Evolutionary conservation across 2,329 filamentous ascomycete species (phyloP).

Genomic region (Fusarium staphyleae): DNA sequence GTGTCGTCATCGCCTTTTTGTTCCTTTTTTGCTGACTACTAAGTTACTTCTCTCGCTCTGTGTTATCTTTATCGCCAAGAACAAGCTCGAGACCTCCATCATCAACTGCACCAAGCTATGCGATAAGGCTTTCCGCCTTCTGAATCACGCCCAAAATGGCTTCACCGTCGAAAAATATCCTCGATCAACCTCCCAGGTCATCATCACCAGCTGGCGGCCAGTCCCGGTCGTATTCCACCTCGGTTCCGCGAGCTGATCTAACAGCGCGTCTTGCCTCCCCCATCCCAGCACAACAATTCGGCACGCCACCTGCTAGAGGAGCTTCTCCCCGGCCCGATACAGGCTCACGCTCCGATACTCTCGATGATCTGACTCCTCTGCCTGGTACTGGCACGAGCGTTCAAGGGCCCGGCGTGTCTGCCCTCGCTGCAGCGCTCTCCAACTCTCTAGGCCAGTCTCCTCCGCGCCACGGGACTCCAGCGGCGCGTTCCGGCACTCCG

Average conservation of each 20-base stretch:
- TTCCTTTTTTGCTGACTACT: slow-evolving; percentile 9
- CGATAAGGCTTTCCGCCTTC: slow-evolving; percentile 35
- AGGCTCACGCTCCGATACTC: slow-evolving; percentile 27
- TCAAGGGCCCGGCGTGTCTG: slow-evolving; percentile 83
- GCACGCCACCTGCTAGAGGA: slow-evolving; percentile 48
- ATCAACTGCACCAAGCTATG: slow-evolving; percentile 30
- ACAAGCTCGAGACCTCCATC: slow-evolving; percentile 11
- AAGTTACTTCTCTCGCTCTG: slow-evolving; percentile 5
- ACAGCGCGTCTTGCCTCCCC: slow-evolving; percentile 69
- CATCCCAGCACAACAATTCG: slow-evolving; percentile 52
- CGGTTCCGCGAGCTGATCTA: slow-evolving; percentile 63
- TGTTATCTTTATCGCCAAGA: slow-evolving; percentile 15
- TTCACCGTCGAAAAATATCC: slow-evolving; percentile 48
- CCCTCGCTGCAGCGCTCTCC: slow-evolving; percentile 85
- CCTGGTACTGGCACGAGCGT: slow-evolving; percentile 68
- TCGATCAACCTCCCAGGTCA: slow-evolving; percentile 50
- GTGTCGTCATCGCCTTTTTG: slow-evolving; percentile 16
- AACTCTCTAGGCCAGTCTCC: slow-evolving; percentile 75
- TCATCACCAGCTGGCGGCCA: slow-evolving; percentile 58
- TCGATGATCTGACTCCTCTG: slow-evolving; percentile 66
- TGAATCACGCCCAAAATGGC: slow-evolving; percentile 44
- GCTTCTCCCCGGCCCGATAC: slow-evolving; percentile 44
- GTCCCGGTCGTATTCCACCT: slow-evolving; percentile 57
- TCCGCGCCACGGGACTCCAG: slow-evolving; percentile 72
- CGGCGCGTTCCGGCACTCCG: slow-evolving; percentile 66